Evolutionary conservation across 768 basidiomycete genomes (phyloP).

Genomic region (Gautieria morchelliformis): DNA sequence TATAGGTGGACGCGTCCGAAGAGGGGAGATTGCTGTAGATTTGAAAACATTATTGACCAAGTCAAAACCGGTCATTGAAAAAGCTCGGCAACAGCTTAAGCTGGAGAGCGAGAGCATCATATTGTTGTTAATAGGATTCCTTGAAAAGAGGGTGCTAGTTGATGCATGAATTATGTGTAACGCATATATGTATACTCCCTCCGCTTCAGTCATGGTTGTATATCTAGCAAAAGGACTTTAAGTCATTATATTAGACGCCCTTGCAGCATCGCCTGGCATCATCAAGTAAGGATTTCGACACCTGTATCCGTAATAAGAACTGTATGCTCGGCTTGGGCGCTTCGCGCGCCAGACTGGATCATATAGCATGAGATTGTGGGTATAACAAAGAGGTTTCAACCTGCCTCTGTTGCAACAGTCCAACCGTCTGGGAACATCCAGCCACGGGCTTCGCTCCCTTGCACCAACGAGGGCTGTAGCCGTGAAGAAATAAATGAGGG

Average conservation of each 20-base stretch:
- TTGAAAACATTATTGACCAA: conserved; percentile 56
- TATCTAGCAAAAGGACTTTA: not conserved
- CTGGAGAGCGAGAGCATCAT: not conserved
- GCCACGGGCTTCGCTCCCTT: conserved; percentile 56
- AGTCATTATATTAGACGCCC: not conserved
- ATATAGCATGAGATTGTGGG: not conserved
- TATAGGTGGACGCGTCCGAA: conserved; percentile 54
- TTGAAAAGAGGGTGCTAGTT: conserved; percentile 2
- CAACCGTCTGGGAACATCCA: conserved; percentile 89
- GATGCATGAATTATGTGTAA: not conserved
- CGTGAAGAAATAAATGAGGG: not conserved
- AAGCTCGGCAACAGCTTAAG: conserved; percentile 18
- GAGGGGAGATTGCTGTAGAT: conserved; percentile 72
- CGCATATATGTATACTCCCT: not conserved
- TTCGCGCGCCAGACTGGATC: conserved; percentile 63
- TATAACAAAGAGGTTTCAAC: conserved; percentile 13
- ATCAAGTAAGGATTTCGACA: conserved; percentile 63
- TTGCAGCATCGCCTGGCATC: not conserved
- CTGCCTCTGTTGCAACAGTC: conserved; percentile 83
- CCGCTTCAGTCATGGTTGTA: not conserved
- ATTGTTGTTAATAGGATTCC: not conserved
- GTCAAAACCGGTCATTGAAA: conserved; percentile 52
- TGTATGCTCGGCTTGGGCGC: conserved; percentile 86
- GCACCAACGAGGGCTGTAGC: conserved; percentile 61
- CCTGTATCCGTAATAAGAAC: conserved; percentile 72